Conservation (phyloP, 768 basidiomycete genomes). For the Trametes cubensis region DNA sequence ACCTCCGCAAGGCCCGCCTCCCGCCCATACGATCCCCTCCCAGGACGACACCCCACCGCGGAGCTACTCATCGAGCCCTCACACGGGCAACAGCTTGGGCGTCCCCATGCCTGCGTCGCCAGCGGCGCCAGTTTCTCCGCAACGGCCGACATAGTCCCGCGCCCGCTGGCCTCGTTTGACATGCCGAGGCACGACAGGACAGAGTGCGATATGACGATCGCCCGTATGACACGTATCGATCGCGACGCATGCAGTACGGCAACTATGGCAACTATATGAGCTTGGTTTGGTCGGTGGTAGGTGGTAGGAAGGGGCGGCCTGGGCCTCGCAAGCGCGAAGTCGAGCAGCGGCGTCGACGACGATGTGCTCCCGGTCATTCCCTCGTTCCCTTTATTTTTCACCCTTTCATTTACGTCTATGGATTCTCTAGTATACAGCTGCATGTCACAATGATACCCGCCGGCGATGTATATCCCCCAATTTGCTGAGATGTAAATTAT, state of each 20-base stretch:
- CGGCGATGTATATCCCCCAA: slow-evolving; percentile 21
- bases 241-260: slow-evolving; percentile 5
- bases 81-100: slow-evolving; percentile 14
- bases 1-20: slow-evolving; percentile 18
- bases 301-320: not conserved
- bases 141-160: slow-evolving; percentile 25
- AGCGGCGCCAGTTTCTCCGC: slow-evolving; percentile 23
- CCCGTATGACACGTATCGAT: slow-evolving; percentile 7
- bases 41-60: not conserved
- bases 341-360: not conserved
- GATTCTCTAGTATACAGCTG: slow-evolving; percentile 23
- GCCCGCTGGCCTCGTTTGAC: not conserved
- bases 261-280: slow-evolving; percentile 12
- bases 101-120: slow-evolving; percentile 34
- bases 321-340: slow-evolving; percentile 12
- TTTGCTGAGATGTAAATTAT: slow-evolving; percentile 22
- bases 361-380: not conserved
- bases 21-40: slow-evolving; percentile 3
- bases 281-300: not conserved
- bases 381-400: not conserved
- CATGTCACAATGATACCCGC: slow-evolving; percentile 24
- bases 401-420: slow-evolving; percentile 11
- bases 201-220: slow-evolving; percentile 11
- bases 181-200: not conserved
- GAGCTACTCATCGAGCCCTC: slow-evolving; percentile 6